A percentile compares a stretch with the other conserved stretches of the same genome.
Evolutionary conservation across 2,329 filamentous ascomycete genomes (phyloP).

Genomic region (Nannizziopsis barbatae): DNA sequence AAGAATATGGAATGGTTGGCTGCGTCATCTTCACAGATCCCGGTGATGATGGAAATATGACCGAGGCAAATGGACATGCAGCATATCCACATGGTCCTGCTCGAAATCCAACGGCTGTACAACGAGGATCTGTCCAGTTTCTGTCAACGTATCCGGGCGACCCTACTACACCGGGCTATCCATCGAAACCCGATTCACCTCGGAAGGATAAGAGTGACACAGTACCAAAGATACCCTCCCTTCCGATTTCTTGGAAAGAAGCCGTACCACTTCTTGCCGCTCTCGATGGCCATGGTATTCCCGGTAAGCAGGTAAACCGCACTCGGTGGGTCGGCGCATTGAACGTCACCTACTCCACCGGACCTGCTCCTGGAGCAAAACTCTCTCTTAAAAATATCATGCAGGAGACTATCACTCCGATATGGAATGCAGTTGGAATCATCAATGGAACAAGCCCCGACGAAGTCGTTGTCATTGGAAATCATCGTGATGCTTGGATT

Average conservation of each 20-base stretch:
- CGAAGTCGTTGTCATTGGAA: constrained; percentile 41
- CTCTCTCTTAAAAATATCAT: constrained; percentile 21
- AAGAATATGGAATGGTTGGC: constrained; percentile 37
- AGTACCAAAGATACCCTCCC: constrained; percentile 27
- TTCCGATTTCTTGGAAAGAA: constrained; percentile 24
- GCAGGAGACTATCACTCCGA: constrained; percentile 19
- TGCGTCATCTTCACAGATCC: constrained; percentile 38
- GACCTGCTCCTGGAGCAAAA: constrained; percentile 20
- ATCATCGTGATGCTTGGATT: constrained; percentile 46
- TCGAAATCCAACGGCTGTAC: constrained; percentile 37
- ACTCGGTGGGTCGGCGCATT: constrained; percentile 26
- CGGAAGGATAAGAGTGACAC: constrained; percentile 21
- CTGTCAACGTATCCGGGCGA: constrained; percentile 21
- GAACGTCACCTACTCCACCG: constrained; percentile 26
- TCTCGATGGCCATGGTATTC: constrained; percentile 26
- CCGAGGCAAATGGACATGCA: constrained; percentile 36
- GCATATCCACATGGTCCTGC: constrained; percentile 37
- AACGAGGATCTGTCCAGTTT: constrained; percentile 36
- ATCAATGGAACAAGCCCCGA: constrained; percentile 24
- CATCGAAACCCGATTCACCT: constrained; percentile 22
- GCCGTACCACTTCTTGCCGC: constrained; percentile 24
- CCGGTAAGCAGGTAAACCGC: constrained; percentile 24
- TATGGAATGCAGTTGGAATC: constrained; percentile 22
- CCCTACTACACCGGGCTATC: constrained; percentile 25
- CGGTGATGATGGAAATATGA: constrained; percentile 38